These are phyloP conservation scores for Boletus pseudopeckii DNA, from an alignment of 768 basidiomycete genomes.

Conservation along the genomic window DNA sequence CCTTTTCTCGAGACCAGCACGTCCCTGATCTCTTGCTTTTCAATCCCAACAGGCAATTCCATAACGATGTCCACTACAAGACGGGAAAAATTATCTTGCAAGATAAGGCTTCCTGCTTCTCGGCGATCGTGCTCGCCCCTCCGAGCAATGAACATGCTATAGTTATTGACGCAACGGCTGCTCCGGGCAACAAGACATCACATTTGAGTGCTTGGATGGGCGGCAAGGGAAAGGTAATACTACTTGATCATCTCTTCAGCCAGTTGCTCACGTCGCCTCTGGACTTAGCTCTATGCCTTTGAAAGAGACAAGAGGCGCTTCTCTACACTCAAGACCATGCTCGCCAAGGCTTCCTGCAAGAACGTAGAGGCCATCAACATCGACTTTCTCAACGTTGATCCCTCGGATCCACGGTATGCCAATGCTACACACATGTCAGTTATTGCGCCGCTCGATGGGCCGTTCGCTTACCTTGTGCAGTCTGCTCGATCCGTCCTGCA, in stretches of 20 bases:
- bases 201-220: conserved; percentile 87
- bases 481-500: conserved; percentile 94
- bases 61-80: conserved; percentile 68
- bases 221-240: conserved; percentile 69
- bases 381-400: conserved; percentile 84
- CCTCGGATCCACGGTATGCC: conserved; percentile 56
- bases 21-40: conserved; percentile 81
- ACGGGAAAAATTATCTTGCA: conserved; percentile 87
- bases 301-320: conserved; percentile 84
- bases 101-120: conserved; percentile 98
- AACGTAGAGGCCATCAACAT: conserved; percentile 74
- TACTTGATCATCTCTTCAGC: neutral
- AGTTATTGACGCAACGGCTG: conserved; percentile 93
- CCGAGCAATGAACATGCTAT: conserved; percentile 46
- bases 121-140: conserved; percentile 82
- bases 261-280: neutral
- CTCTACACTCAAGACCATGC: conserved; percentile 80
- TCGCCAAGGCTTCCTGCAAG: conserved; percentile 74
- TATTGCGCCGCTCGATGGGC: neutral
- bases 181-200: conserved; percentile 97
- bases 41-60: conserved; percentile 60
- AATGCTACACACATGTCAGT: conserved; percentile 84
- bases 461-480: conserved; percentile 36
- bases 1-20: conserved; percentile 74
- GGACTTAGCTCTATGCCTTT: conserved; percentile 74